Evolutionary conservation across 495 filamentous ascomycete species (phyloP), one percentile per base, ranked within the genome.

Genomic region (Pyrenopolyporus hunteri): DNA sequence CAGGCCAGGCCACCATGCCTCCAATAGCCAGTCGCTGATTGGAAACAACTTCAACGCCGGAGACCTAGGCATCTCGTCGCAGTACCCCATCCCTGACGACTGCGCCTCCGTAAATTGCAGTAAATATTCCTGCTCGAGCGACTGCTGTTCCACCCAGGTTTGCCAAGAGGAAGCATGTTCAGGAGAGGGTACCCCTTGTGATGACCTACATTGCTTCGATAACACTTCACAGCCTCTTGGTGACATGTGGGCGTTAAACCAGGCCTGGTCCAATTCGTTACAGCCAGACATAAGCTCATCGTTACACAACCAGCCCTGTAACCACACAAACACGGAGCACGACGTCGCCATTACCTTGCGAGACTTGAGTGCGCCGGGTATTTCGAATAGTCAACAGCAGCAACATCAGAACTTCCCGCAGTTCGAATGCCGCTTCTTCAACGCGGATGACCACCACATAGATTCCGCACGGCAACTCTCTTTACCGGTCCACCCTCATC

Each of bases 311-410:
- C 62, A 61, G 9, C 59, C 66, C 4, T 71, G 66, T 23, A 69
- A 67, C 25, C 69, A 71, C 45, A 69, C 66, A 0, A 53, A 67
- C 17, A 64, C 66, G 6, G 69, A 71, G 28, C 69, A 71, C 26
- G 53, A 62, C 17, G 69, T 64, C 36, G 69, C 69, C 13, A 57
- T 51, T 19, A 67, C 66, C 6, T 26, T 71, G 11, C 54, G 66
- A 3, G 59, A 67, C 40, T 35, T 71, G 39, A 46, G 66, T 13
- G 59, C 59, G 1, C 66, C 62, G 4, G 59, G 42, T 42, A 35
- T 45, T 31, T 17, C 57, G 6, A 37, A 44, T 11, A 1, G 33
- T 8, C 51, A 17, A 8, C 63, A 57, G 23, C 63, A 57, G 23
- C 48, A 58, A 23, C 43, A 63, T 6, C 23, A 59, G 29, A 44